Evolutionary conservation across 2,329 filamentous ascomycete species (phyloP), one percentile per base, ranked within the genome.

Genomic region (Hypoxylon sp.): DNA sequence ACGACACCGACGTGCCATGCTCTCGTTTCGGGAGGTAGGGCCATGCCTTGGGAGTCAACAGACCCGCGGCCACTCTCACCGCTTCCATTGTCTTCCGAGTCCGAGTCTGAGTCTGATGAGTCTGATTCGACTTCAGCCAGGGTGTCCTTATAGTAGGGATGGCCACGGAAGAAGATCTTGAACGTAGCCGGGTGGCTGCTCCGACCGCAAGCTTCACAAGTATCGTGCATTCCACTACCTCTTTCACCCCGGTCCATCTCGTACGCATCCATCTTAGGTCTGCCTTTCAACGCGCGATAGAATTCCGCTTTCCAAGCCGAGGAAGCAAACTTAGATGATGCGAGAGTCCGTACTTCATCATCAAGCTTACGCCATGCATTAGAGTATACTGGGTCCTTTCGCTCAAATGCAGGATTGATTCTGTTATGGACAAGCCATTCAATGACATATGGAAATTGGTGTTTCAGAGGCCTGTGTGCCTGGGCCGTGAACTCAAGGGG

Each of bases 401-500:
- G 75, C 10, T 86, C 80, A 73, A 94, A 94, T 0, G 83, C 87
- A 0, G 91, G 92, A 71, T 94, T 91, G 55, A 96, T 84, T 72
- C 91, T 90, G 75, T 91, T 92, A 74, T 93, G 91, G 2, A 95
- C 89, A 80, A 94, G 90, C 92, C 92, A 95, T 75, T 93, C 91
- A 1, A 95, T 83, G 0, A 88, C 90, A 72, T 90, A 89, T 51
- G 86, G 87, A 80, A 95, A 95, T 53, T 94, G 87, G 41, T 93
- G 89, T 69, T 89, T 90, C 0, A 90, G 81, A 55, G 91, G 91
- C 71, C 90, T 89, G 68, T 89, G 88, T 0, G 88, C 85, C 62
- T 91, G 85, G 2, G 84, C 80, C 0, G 89, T 92, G 76, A 93
- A 93, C 72, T 91, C 82, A 0, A 94, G 82, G 0, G 92, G 92